Evolutionary conservation across 306 rosid species (phyloP).

Genomic region (Lathyrus aphaca): DNA sequence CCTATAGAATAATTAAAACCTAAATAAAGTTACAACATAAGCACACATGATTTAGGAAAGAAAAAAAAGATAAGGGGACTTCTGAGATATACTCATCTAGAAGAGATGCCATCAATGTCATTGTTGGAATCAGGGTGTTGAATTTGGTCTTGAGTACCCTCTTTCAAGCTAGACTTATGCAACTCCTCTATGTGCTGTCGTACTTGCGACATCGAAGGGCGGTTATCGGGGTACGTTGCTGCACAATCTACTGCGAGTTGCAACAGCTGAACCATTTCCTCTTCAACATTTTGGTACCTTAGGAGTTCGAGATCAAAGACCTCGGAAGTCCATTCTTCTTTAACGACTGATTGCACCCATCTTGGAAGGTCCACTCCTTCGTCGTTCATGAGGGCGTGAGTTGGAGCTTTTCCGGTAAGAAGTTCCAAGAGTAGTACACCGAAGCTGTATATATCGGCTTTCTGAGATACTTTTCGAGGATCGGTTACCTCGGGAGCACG

Average conservation of each 20-base stretch:
- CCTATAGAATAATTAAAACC: neutral
- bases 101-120: constrained; percentile 43
- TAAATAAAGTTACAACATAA: constrained; percentile 40
- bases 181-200: constrained; percentile 54
- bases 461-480: constrained; percentile 64
- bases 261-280: constrained; percentile 68
- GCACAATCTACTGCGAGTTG: constrained; percentile 73
- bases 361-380: constrained; percentile 78
- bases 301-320: constrained; percentile 67
- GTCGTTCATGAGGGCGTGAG: constrained; percentile 60
- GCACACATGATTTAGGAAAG: constrained; percentile 34
- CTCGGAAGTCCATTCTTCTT: constrained; percentile 70
- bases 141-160: constrained; percentile 43
- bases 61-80: constrained; percentile 27
- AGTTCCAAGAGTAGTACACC: constrained; percentile 72
- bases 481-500: constrained; percentile 75
- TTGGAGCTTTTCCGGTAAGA: constrained; percentile 72
- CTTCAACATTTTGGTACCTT: constrained; percentile 59
- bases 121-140: constrained; percentile 52
- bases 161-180: constrained; percentile 44
- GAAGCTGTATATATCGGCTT: constrained; percentile 72
- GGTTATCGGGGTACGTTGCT: constrained; percentile 59
- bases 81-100: constrained; percentile 39
- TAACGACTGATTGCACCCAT: constrained; percentile 73
- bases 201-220: constrained; percentile 67